Evolutionary conservation across 108 stramenopile genomes (phyloP).

Genomic region (Cylindrotheca closterium): DNA sequence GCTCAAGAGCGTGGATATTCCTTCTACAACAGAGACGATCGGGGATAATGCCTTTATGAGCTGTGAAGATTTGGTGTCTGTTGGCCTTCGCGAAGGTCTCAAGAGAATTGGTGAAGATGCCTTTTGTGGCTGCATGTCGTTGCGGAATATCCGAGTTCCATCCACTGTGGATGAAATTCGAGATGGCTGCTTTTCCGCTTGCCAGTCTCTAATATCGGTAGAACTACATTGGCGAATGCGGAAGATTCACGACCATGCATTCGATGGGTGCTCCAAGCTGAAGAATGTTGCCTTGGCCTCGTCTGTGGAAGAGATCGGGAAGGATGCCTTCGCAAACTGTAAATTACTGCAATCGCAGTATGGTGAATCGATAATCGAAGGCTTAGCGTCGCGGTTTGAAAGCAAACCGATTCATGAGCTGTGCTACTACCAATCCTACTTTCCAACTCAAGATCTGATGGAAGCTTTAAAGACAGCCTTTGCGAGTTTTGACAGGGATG

Average conservation of each 20-base stretch:
- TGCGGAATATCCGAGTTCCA: neutral
- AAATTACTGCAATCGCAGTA: neutral
- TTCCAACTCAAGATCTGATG: neutral
- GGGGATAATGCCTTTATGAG: neutral
- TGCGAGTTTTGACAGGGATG: neutral
- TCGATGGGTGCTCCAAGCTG: neutral
- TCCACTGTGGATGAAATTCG: neutral
- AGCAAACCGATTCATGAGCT: neutral
- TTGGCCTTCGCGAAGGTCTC: neutral
- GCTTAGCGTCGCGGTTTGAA: neutral
- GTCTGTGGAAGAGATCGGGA: neutral
- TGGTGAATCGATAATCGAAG: neutral
- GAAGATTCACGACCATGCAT: neutral
- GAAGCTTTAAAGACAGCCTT: neutral
- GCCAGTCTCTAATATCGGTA: neutral
- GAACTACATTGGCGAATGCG: neutral
- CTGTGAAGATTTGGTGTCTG: neutral
- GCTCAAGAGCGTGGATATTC: neutral
- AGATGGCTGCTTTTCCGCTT: neutral
- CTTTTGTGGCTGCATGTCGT: neutral
- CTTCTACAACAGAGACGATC: neutral
- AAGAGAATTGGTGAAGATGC: neutral
- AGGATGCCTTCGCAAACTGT: neutral
- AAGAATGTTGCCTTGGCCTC: neutral
- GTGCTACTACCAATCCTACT: neutral